Evolutionary conservation across 768 basidiomycete genomes (phyloP), one percentile per base, ranked within the genome.

Genomic region (Nevesoporus exiguus): DNA sequence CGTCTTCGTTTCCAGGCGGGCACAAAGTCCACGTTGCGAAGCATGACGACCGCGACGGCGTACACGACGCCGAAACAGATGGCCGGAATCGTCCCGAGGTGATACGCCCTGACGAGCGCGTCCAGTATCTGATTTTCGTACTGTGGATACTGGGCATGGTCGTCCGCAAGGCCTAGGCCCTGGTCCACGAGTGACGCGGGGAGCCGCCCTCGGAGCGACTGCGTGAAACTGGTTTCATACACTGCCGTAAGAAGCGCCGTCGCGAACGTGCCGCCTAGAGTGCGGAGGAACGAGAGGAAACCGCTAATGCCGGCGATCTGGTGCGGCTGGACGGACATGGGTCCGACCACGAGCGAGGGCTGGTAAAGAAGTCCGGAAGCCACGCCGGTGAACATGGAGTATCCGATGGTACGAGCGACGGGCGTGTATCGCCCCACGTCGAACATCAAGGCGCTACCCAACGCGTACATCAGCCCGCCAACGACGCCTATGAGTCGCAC

Each of bases 291-390:
- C 5, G 70, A 72, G 8, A 71, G 41, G 56, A 71, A 71, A 10
- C 70, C 70, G n/a, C 71, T 71, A 56, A 71, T 73, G 8, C 70
- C 71, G 4, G 70, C 70, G 27, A 71, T 47, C 49, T 71, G 71
- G 22, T 64, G 56, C 0, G 70, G 70, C 41, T 71, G 13, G 52
- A 71, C 71, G 2, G 69, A 71, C 62, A 73, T 65, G 39, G 71
- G 70, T 14, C 70, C 71, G 3, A 71, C 70, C 25, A 71, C 61
- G 27, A 71, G 70, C 43, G 70, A 68, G 30, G 71, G 70, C 44
- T 73, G 71, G 55, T 63, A 71, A 5, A 73, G 61, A 4, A 71
- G 61, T 3, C 70, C 70, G 7, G 71, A 72, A 1, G 67, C 70
- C 5, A 61, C 3, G 24, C 70, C 70, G 11, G 66, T 68, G 50